These are phyloP conservation scores for Coriaria nepalensis DNA, from an alignment of 306 rosid species.

Conservation along the genomic window DNA sequence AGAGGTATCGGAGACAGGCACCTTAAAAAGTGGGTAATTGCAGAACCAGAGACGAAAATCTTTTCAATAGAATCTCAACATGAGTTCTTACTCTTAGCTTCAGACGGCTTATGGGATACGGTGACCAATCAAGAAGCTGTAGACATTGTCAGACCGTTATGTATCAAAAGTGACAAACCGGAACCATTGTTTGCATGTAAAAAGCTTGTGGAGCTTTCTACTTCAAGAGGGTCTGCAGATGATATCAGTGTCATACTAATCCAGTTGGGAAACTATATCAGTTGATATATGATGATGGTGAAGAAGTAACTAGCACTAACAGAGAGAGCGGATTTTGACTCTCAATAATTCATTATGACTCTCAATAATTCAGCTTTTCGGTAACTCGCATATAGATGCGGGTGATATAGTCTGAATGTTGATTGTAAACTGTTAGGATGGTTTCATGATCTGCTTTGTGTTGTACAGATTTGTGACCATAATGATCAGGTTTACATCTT, in stretches of 20 bases:
- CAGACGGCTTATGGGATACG: slow-evolving; percentile 98
- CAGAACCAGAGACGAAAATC: slow-evolving; percentile 78
- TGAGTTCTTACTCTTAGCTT: slow-evolving; percentile 81
- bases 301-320: neutral
- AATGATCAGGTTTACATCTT: too few species aligned
- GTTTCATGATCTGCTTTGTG: too few species aligned
- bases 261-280: slow-evolving; percentile 39
- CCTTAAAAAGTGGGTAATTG: slow-evolving; percentile 67
- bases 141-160: slow-evolving; percentile 50
- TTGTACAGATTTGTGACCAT: too few species aligned
- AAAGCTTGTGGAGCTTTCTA: slow-evolving; percentile 64
- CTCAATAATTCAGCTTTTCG: too few species aligned
- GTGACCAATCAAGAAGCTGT: slow-evolving; percentile 89
- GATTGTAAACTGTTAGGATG: too few species aligned
- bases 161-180: slow-evolving; percentile 27
- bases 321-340: too few species aligned
- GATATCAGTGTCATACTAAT: slow-evolving; percentile 78
- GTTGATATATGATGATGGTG: slow-evolving; percentile 2
- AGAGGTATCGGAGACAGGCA: slow-evolving; percentile 77
- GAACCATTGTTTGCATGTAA: slow-evolving; percentile 60
- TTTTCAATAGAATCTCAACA: slow-evolving; percentile 48
- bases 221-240: slow-evolving; percentile 65
- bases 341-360: too few species aligned
- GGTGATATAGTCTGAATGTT: too few species aligned
- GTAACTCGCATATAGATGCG: too few species aligned